These are phyloP conservation scores for Ganoderma boninense DNA, from an alignment of 1,284 basidiomycete genomes.

Conservation along the genomic window DNA sequence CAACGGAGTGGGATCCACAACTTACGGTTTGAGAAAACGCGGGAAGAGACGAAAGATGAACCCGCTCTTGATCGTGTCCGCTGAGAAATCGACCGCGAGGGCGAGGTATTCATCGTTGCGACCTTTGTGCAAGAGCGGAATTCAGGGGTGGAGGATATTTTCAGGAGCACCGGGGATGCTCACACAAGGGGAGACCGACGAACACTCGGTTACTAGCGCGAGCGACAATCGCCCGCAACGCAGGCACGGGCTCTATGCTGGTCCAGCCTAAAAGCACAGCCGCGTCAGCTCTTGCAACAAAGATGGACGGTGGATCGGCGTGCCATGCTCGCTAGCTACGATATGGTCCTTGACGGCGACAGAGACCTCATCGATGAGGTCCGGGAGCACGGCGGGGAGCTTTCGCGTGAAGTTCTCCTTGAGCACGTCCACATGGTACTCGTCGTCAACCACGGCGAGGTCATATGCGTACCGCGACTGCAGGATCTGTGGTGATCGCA, in stretches of 20 bases:
- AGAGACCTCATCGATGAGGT: constrained; percentile 38
- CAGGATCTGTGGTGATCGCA: neutral
- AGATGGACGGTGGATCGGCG: neutral
- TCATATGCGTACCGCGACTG: constrained; percentile 35
- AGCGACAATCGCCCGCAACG: constrained; percentile 18
- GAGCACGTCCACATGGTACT: constrained; percentile 38
- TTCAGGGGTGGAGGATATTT: neutral
- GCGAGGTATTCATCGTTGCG: constrained; percentile 26
- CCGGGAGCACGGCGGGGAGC: constrained; percentile 33
- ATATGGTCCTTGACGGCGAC: constrained; percentile 31
- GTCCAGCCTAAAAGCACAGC: constrained; percentile 14
- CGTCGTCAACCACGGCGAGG: constrained; percentile 29
- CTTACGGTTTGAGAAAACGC: neutral
- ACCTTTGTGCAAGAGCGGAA: neutral
- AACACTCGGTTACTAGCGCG: constrained; percentile 52
- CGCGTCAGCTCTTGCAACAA: neutral
- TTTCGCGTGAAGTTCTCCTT: constrained; percentile 34
- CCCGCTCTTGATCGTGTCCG: constrained; percentile 18
- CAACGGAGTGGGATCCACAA: too few relatives aligned
- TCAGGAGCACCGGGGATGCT: constrained; percentile 34
- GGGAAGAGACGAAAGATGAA: constrained; percentile 22
- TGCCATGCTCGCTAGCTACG: constrained; percentile 18
- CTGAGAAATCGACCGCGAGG: constrained; percentile 19
- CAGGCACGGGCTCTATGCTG: constrained; percentile 1
- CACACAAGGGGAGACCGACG: constrained; percentile 47